phyloP scores from a whole-genome alignment of 306 rosid species.

The Quercus ilex region DNA sequence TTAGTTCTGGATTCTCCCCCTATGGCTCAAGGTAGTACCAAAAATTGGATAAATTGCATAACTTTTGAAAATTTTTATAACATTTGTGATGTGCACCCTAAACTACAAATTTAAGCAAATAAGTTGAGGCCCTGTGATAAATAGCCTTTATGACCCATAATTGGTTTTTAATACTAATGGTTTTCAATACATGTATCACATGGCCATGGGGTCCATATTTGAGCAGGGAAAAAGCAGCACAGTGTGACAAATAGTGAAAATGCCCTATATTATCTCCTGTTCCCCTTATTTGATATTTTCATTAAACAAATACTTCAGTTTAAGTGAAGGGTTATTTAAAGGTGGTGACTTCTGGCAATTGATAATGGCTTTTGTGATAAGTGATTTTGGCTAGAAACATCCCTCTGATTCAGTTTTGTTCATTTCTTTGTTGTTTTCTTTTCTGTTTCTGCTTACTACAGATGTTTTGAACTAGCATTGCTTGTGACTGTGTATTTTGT shows the following conservation, averaged over 20 bases:
- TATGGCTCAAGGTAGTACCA: neutral
- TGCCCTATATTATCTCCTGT: too few species aligned
- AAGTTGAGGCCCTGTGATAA: neutral
- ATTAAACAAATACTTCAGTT: neutral
- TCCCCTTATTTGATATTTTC: too few species aligned
- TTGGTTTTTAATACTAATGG: neutral
- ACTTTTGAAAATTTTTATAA: neutral
- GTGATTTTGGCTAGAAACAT: neutral
- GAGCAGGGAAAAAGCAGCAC: neutral
- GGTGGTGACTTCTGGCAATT: neutral
- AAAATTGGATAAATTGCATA: neutral
- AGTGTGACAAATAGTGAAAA: too few species aligned
- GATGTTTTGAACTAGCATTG: conserved; percentile 9
- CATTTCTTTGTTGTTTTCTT: neutral
- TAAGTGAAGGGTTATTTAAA: neutral
- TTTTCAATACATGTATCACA: neutral
- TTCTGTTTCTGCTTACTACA: conserved; percentile 11
- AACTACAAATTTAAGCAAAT: neutral
- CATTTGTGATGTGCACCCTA: neutral
- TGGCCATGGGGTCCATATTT: neutral
- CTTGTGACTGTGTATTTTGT: conserved; percentile 26
- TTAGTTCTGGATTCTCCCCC: neutral
- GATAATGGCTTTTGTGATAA: neutral
- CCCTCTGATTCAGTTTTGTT: conserved; percentile 4
- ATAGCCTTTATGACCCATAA: neutral